Conservation (phyloP, 116 monocot genomes). For the Dioscorea cayenensis region DNA sequence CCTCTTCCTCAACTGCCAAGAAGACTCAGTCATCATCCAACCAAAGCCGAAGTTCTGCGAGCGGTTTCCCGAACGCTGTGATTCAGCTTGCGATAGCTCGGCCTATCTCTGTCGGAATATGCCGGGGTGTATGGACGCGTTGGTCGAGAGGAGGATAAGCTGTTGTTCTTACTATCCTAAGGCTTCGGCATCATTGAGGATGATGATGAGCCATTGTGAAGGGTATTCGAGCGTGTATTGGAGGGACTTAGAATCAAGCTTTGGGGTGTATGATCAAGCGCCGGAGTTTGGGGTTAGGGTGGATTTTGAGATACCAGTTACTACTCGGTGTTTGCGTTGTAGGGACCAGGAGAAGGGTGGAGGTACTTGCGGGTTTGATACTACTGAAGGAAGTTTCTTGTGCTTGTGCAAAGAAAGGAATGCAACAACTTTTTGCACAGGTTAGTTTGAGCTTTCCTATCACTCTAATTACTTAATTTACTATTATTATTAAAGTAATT, state of each 20-base stretch:
- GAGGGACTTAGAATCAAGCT: conserved; percentile 22
- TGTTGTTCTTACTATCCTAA: conserved; percentile 71
- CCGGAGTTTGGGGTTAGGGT: conserved; percentile 68
- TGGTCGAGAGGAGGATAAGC: conserved; percentile 11
- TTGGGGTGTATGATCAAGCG: conserved; percentile 43
- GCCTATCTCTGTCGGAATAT: conserved; percentile 71
- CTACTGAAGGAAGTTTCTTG: conserved; percentile 19
- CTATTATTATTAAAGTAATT: too few species aligned
- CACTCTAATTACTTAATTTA: not conserved
- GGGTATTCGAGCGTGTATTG: conserved; percentile 67
- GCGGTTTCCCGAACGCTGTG: conserved; percentile 64
- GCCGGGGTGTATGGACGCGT: conserved; percentile 37
- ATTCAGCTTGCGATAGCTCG: conserved; percentile 57
- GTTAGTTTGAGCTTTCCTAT: conserved; percentile 5
- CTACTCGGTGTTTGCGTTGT: conserved; percentile 49
- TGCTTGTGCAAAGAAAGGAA: conserved; percentile 62
- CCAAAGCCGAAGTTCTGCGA: conserved; percentile 58
- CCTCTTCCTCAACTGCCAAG: conserved; percentile 84
- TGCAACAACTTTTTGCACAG: conserved; percentile 53
- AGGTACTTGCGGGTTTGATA: conserved; percentile 62
- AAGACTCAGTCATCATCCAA: conserved; percentile 37
- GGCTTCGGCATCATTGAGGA: conserved; percentile 61
- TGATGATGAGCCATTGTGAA: conserved; percentile 65
- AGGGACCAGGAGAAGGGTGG: conserved; percentile 38
- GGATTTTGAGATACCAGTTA: conserved; percentile 73